phyloP scores from a whole-genome alignment of 805 yeast genomes.

The Sungouiozyma ichnusensis region DNA sequence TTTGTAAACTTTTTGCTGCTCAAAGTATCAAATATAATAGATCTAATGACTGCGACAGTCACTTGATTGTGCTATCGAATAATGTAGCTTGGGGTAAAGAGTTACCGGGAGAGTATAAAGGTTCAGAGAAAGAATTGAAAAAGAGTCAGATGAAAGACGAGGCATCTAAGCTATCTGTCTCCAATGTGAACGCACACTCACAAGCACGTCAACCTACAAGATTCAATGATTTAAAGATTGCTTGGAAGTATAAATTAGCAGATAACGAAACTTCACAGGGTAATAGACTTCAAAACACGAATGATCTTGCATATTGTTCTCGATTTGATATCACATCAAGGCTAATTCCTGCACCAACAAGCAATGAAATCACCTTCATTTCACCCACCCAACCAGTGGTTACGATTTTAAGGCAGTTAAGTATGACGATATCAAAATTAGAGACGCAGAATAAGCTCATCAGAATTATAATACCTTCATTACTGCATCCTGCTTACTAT shows the following conservation, averaged over 20 bases:
- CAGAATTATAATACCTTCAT: slow-evolving; percentile 63
- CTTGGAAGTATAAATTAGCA: slow-evolving; percentile 80
- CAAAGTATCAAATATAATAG: slow-evolving; percentile 68
- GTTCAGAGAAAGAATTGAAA: slow-evolving; percentile 55
- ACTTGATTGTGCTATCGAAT: slow-evolving; percentile 53
- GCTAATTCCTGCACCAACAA: slow-evolving; percentile 53
- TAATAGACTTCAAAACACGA: slow-evolving; percentile 10
- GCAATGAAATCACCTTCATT: slow-evolving; percentile 47
- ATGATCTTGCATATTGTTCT: slow-evolving; percentile 34
- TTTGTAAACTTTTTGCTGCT: slow-evolving; percentile 59
- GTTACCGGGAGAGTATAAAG: slow-evolving; percentile 69
- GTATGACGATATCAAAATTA: slow-evolving; percentile 26
- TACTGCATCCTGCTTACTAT: slow-evolving; percentile 70
- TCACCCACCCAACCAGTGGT: slow-evolving; percentile 29
- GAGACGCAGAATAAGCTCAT: slow-evolving; percentile 39
- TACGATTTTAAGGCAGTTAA: slow-evolving; percentile 33
- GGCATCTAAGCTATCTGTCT: slow-evolving; percentile 56
- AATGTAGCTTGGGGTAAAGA: slow-evolving; percentile 52
- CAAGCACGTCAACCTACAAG: slow-evolving; percentile 13
- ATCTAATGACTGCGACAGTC: slow-evolving; percentile 37
- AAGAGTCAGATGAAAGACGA: slow-evolving; percentile 45
- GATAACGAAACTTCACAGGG: slow-evolving; percentile 17
- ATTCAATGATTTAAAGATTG: slow-evolving; percentile 59
- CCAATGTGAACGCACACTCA: slow-evolving; percentile 40
- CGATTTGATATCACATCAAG: slow-evolving; percentile 72